Evolutionary conservation across 2,329 filamentous ascomycete genomes (phyloP), one percentile per base, ranked within the genome.

Genomic region (Aspergillus phoenicis): DNA sequence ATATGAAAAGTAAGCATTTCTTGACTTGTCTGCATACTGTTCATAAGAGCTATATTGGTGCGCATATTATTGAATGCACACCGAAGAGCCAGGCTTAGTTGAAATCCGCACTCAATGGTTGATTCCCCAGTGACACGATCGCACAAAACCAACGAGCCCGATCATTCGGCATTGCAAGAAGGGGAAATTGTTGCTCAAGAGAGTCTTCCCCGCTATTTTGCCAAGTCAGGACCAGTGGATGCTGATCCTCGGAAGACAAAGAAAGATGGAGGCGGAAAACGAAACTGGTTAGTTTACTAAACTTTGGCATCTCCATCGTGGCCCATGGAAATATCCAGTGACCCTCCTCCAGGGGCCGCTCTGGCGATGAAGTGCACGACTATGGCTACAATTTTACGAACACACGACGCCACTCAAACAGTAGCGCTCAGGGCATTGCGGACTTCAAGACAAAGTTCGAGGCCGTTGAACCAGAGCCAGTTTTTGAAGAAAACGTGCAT

Each of bases 371-470:
- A 79, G 83, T 93, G 66, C 86, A 92, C 72, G 92, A 97, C 75
- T 88, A 90, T 72, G 83, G 87, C 68, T 96, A 95, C 82, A 93
- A 88, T 73, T 88, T 96, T 73, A 85, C 84, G 82, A 95, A 97
- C 71, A 83, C 90, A 60, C 92, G 94, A 65, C 95, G 94, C 76
- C 93, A 91, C 77, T 96, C 91, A 80, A 98, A 98, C 83, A 94
- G 90, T 76, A 93, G 89, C 80, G 88, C 85, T 71, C 85, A 89
- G 70, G 88, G 87, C 70, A 81, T 91, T 69, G 84, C 86, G 62
- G 87, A 93, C 75, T 91, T 97, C 82, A 96, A 95, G 85, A 96
- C 93, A 79, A 99, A 99, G 82, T 98, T 97, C 76, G 95, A 99
- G 79, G 83, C 91, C 69, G 85, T 92, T 75, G 95, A 98, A 70